phyloP scores from a whole-genome alignment of 768 basidiomycete species.

The Panaeolus cyanescens region DNA sequence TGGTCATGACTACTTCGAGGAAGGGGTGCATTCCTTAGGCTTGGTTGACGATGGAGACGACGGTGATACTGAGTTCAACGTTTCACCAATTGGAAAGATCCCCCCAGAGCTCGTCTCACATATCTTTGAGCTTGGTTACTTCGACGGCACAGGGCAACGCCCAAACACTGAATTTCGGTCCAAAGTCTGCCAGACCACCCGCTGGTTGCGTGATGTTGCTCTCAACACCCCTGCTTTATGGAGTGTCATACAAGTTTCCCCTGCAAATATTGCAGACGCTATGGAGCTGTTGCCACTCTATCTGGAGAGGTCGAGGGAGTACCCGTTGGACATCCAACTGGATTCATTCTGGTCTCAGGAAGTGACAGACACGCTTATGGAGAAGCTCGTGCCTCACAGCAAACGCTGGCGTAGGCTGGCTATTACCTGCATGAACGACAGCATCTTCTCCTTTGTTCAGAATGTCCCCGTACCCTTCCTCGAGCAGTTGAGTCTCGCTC shows the following conservation, averaged over 20 bases:
- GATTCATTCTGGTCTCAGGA: constrained; percentile 28
- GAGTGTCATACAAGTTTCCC: constrained; percentile 30
- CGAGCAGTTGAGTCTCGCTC: constrained; percentile 22
- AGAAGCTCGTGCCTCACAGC: constrained; percentile 26
- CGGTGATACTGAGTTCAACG: neutral
- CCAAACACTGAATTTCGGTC: constrained; percentile 20
- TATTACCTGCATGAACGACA: constrained; percentile 21
- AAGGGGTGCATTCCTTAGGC: neutral
- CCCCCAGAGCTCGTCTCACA: constrained; percentile 31
- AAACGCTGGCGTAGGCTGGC: constrained; percentile 27
- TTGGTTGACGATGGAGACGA: constrained; percentile 1
- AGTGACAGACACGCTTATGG: constrained; percentile 22
- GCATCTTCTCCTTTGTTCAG: constrained; percentile 25
- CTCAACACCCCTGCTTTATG: constrained; percentile 32
- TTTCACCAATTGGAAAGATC: constrained; percentile 22
- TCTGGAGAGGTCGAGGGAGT: constrained; percentile 26
- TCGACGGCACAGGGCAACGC: constrained; percentile 12
- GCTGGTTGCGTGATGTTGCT: constrained; percentile 21
- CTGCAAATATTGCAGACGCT: constrained; percentile 18
- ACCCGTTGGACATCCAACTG: constrained; percentile 30
- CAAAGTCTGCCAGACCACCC: constrained; percentile 19
- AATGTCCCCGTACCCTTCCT: constrained; percentile 21
- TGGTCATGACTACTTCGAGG: constrained; percentile 17
- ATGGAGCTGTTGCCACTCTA: constrained; percentile 22
- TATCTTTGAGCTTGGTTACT: constrained; percentile 28